A percentile compares a stretch with the other conserved stretches of the same genome.
These are phyloP conservation scores for Breviolum minutum DNA, from an alignment of 73 alveolate genomes.

Conservation along the genomic window DNA sequence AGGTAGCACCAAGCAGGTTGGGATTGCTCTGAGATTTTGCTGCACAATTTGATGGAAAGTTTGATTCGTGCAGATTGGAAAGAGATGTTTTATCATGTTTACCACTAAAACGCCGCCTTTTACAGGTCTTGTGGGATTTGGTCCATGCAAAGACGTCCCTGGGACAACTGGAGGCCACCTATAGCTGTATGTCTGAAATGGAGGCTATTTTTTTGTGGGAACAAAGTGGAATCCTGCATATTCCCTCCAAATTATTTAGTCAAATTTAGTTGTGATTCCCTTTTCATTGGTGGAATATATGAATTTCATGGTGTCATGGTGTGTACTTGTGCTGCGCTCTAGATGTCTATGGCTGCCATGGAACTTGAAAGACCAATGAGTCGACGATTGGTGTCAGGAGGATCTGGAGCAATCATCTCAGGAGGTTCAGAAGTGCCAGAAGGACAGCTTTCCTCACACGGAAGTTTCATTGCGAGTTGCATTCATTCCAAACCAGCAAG, in stretches of 20 bases:
- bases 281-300: no score
- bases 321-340: no score
- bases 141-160: slow-evolving; percentile 24
- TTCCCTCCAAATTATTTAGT: background rate
- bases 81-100: no score
- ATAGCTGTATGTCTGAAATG: background rate
- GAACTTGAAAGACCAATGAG: no score
- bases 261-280: no score
- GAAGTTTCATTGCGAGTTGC: no score
- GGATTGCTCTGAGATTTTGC: background rate
- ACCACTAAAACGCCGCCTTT: no score
- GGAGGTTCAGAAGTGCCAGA: slow-evolving; percentile 3
- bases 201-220: background rate
- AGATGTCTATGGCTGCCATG: no score
- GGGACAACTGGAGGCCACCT: slow-evolving; percentile 44
- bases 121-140: slow-evolving; percentile 49
- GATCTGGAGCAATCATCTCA: background rate
- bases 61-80: background rate
- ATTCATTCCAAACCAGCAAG: no score
- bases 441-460: background rate
- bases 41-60: background rate
- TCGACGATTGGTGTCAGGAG: background rate
- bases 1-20: slow-evolving; percentile 8
- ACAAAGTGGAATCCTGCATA: background rate
- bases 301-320: no score